phyloP scores from a whole-genome alignment of 352 stramenopile genomes.

The Pseudoperonospora humuli region DNA sequence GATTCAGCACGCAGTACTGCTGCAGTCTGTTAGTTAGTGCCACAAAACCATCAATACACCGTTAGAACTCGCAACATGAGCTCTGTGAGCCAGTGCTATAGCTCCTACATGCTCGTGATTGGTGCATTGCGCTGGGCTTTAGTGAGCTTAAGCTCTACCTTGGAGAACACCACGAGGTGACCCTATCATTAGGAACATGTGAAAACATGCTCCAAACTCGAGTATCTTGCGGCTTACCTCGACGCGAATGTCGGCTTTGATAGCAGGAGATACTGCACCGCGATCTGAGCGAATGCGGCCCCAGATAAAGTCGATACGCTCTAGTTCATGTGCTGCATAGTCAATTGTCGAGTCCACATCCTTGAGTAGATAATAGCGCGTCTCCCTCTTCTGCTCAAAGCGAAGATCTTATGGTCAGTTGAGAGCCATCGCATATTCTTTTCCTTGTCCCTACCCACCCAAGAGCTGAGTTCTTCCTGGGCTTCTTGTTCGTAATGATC shows the following conservation, averaged over 20 bases:
- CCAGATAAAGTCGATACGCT: constrained; percentile 80
- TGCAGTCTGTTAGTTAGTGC: constrained; percentile 34
- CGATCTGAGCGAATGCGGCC: constrained; percentile 66
- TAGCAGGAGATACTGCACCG: constrained; percentile 24
- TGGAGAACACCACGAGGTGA: constrained; percentile 65
- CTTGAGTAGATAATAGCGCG: constrained; percentile 49
- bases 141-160: constrained; percentile 60
- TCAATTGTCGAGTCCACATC: constrained; percentile 44
- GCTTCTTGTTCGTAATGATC: constrained; percentile 13
- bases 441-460: constrained; percentile 21
- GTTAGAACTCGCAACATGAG: constrained; percentile 3
- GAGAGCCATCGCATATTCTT: constrained; percentile 4
- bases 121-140: constrained; percentile 45
- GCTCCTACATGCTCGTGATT: constrained; percentile 41
- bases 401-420: background rate
- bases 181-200: constrained; percentile 30
- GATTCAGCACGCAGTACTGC: constrained; percentile 77
- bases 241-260: constrained; percentile 67
- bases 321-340: constrained; percentile 51
- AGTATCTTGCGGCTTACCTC: constrained; percentile 30
- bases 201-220: constrained; percentile 5
- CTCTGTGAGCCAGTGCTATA: background rate
- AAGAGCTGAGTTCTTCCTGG: constrained; percentile 36
- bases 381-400: constrained; percentile 47
- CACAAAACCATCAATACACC: background rate